Evolutionary conservation across 768 basidiomycete genomes (phyloP), one percentile per base, ranked within the genome.

Genomic region (Tephrocybe rancida): DNA sequence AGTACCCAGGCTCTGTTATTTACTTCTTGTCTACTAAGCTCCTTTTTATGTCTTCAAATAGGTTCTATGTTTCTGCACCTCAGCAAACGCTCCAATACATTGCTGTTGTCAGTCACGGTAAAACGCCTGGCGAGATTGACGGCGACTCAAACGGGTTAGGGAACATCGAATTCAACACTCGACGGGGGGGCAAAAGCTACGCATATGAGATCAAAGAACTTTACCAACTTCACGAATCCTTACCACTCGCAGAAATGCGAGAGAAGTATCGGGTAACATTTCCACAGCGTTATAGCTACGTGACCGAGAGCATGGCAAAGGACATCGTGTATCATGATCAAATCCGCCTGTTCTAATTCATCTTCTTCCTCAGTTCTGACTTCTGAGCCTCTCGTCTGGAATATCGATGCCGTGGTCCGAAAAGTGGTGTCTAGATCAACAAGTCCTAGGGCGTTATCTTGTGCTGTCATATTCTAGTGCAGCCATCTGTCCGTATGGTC

Each of bases 151-250:
- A 42, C 22, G 39, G 49, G 19, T 30, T 50, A 29, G 41, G 50
- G 19, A 50, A 50, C 13, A 30, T 24, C 21, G 41, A 44, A 16
- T 50, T 50, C 13, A 50, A 50, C 21, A n/a, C 29, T 13, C 5
- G 35, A 16, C 8, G 10, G 14, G 49, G 29, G 21, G 13, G 25
- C 21, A 16, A 29, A 2, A 21, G 26, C 7, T 43, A 43, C 4
- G 49, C 49, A 22, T 50, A 50, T 42, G 38, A 50, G 39, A 42
- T 50, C 26, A 30, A 19, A 16, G 42, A 43, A 35, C 50, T 50
- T 7, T 50, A 44, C n/a, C 24, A 44, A 24, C 50, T 50, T 1
- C 50, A 21, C 19, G 8, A 25, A 13, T 41, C 50, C 27, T 1
- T 50, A n/a, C 39, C 18, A 19, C 49, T 50, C 18, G n/a, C 38